Base-by-base conservation (phyloP, 257 asterid genomes). In the Solanum habrochaites region DNA sequence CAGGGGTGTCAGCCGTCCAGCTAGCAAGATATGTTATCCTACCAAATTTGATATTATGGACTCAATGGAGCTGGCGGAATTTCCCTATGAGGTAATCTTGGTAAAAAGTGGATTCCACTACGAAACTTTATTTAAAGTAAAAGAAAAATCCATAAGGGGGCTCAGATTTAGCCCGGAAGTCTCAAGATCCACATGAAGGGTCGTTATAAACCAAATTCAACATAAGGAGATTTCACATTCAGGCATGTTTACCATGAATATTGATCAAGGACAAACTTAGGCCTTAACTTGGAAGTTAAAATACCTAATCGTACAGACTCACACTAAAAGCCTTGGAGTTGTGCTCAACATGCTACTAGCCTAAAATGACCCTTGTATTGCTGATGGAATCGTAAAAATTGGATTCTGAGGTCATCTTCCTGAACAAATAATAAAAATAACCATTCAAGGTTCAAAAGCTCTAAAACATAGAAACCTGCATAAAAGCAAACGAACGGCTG, bases 11-110 rank as follows among this genome's bases (percentile, higher is more conserved):
- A 32, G 32, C 32, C 35, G 5, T 5, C 35, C 35, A 32, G 5
- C 35, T 32, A 32, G 35, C 5, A 32, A 16, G 9, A 52, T 52
- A 52, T 52, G 23, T 0, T 56, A 20, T 11, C 4, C 11, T 56
- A 56, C 66, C 11, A 56, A 56, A 20, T 56, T 20, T 56, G 25
- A 56, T 56, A 20, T 56, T 56, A 1, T 7, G 0, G 66, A 56
- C 66, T 56, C 11, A 7, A 56, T 56, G 0, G 2, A 18, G 5
- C 5, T 20, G 11, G 20, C 5, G 0, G 8, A 56, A 2, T 56
- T 56, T 0, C 9, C 12, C 20, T 56, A 56, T 1, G 11, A 20
- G 25, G 2, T 56, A 18, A 56, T 58, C 5, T 58, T 8, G 25
- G 9, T 20, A 20, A 58, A 58, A 20, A 58, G 0, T 56, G 9